A percentile compares a stretch with the other conserved stretches of the same genome.
Conservation (phyloP, 1,284 basidiomycete species). For the Apiotrichum laibachii region DNA sequence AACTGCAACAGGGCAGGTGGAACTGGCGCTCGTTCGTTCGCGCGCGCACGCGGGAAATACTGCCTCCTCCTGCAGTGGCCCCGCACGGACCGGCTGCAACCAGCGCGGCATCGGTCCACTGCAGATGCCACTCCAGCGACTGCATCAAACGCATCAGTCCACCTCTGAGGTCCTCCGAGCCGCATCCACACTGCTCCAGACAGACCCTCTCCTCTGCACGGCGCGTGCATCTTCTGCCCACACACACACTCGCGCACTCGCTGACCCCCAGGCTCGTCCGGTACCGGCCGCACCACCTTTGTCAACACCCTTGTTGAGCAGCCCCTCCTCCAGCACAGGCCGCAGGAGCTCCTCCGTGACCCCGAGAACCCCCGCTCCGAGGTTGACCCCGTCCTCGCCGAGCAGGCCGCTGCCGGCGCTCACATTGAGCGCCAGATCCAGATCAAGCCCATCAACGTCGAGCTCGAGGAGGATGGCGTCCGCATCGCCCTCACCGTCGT, state of each 20-base stretch:
- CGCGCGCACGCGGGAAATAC: not conserved
- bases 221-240: too few species aligned
- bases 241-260: not conserved
- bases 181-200: too few species aligned
- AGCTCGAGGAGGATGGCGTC: slow-evolving; percentile 97
- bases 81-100: slow-evolving; percentile 6
- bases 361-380: slow-evolving; percentile 68
- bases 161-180: too few species aligned
- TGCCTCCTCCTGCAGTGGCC: not conserved
- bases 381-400: slow-evolving; percentile 61
- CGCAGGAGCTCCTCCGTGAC: slow-evolving; percentile 46
- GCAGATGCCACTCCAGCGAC: too few species aligned
- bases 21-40: too few species aligned
- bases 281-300: slow-evolving; percentile 94
- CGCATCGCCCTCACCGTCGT: slow-evolving; percentile 97
- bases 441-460: slow-evolving; percentile 94
- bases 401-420: slow-evolving; percentile 63
- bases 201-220: too few species aligned
- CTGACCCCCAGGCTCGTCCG: slow-evolving; percentile 68
- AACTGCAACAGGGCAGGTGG: too few species aligned
- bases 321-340: slow-evolving; percentile 65
- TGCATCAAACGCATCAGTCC: too few species aligned
- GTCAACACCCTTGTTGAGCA: slow-evolving; percentile 97
- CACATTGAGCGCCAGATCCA: slow-evolving; percentile 91
- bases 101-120: slow-evolving; percentile 3